A percentile compares a stretch with the other conserved stretches of the same genome.
Evolutionary conservation across 129 eudicot genomes (phyloP).

Genomic region (Chrysanthemum lavandulifolium): DNA sequence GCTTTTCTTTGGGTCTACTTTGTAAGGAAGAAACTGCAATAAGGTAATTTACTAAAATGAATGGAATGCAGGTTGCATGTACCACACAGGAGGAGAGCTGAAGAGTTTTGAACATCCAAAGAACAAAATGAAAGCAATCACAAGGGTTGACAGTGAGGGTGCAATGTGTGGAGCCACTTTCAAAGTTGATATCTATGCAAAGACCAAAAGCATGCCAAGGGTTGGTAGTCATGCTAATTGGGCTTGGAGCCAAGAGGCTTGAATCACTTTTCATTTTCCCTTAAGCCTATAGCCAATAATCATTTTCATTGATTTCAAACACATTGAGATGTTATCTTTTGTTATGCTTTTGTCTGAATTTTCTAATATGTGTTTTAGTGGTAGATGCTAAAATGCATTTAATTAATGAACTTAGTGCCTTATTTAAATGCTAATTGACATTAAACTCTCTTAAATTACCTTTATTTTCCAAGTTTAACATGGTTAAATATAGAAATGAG

Average conservation of each 20-base stretch:
- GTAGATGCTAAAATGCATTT: too few relatives aligned
- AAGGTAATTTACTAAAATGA: not conserved
- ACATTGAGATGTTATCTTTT: constrained; percentile 3
- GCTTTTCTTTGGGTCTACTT: not conserved
- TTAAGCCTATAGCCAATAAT: not conserved
- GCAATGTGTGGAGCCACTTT: constrained; percentile 81
- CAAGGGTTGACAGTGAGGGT: constrained; percentile 94
- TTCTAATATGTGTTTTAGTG: too few relatives aligned
- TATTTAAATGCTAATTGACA: too few relatives aligned
- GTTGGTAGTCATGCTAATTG: constrained; percentile 94
- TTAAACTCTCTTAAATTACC: too few relatives aligned
- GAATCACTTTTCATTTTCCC: not conserved
- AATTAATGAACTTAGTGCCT: too few relatives aligned
- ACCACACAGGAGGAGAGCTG: constrained; percentile 73
- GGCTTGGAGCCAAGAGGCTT: constrained; percentile 67
- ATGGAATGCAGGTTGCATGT: constrained; percentile 73
- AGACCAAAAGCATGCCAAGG: constrained; percentile 76
- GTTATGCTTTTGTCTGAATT: constrained; percentile 2
- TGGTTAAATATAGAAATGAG: too few relatives aligned
- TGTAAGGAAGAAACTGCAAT: constrained; percentile 2
- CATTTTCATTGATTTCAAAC: not conserved
- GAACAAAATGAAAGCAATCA: constrained; percentile 85
- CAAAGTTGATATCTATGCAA: constrained; percentile 70
- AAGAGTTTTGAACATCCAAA: constrained; percentile 80
- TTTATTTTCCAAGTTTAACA: too few relatives aligned